These are phyloP conservation scores for Aspergillus carbonarius DNA, from an alignment of 2,329 filamentous ascomycete species.

Conservation along the genomic window DNA sequence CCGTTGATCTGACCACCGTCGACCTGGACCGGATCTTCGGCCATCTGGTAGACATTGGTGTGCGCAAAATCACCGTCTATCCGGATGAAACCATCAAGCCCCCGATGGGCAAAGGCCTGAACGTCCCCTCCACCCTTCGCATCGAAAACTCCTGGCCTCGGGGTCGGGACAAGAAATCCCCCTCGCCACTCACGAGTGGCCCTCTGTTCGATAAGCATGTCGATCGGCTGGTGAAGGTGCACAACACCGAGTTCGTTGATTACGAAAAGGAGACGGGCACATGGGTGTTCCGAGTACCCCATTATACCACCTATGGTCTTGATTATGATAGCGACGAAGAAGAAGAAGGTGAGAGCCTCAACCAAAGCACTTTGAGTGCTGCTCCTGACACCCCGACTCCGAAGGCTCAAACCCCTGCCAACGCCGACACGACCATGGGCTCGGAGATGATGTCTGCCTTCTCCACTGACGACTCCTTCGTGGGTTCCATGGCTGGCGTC, in stretches of 20 bases:
- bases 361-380: conserved; percentile 52
- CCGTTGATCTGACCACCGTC: conserved; percentile 78
- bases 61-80: conserved; percentile 86
- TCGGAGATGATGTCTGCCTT: conserved; percentile 41
- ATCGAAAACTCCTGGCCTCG: conserved; percentile 93
- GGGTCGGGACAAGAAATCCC: conserved; percentile 58
- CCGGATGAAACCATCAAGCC: conserved; percentile 74
- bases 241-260: conserved; percentile 75
- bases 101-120: conserved; percentile 79
- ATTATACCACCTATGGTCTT: conserved; percentile 93
- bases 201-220: conserved; percentile 77
- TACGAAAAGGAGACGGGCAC: conserved; percentile 78
- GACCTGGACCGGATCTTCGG: conserved; percentile 78
- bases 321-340: conserved; percentile 75
- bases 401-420: conserved; percentile 35
- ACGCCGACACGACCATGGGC: conserved; percentile 32
- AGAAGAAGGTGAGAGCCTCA: conserved; percentile 54
- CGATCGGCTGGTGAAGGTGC: conserved; percentile 71
- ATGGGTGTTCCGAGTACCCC: conserved; percentile 91
- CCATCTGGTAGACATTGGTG: conserved; percentile 71
- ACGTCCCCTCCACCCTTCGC: conserved; percentile 84
- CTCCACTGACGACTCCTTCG: conserved; percentile 43
- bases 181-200: conserved; percentile 59
- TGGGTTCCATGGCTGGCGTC: conserved; percentile 39
- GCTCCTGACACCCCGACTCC: conserved; percentile 51